Evolutionary conservation across 2,329 filamentous ascomycete species (phyloP).

Genomic region (Monilinia fructigena): DNA sequence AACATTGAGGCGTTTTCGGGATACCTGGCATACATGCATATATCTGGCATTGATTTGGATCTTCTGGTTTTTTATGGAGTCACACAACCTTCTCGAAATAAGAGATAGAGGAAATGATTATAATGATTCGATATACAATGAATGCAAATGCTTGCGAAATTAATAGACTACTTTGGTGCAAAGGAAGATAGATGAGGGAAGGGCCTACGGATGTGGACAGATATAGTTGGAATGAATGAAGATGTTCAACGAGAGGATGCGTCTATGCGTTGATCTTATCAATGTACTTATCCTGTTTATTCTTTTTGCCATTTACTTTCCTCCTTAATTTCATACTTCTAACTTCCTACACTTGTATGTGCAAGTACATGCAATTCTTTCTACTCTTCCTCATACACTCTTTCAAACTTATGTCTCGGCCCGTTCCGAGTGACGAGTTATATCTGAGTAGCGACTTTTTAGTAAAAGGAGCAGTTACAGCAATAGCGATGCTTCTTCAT

Average conservation of each 20-base stretch:
- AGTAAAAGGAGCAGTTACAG: too few relatives aligned
- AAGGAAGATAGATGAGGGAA: conserved; percentile 3
- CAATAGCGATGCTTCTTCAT: too few relatives aligned
- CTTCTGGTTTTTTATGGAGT: conserved; percentile 10
- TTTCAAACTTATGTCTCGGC: too few relatives aligned
- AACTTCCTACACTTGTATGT: too few relatives aligned
- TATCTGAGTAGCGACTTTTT: too few relatives aligned
- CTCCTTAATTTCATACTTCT: background rate
- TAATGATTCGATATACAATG: conserved; percentile 12
- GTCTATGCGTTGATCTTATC: background rate
- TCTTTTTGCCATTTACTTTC: background rate
- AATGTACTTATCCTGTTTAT: background rate
- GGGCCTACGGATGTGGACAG: background rate
- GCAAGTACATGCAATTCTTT: too few relatives aligned
- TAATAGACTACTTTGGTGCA: conserved; percentile 1
- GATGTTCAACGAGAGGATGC: background rate
- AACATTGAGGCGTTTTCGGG: conserved; percentile 56
- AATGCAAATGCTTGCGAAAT: conserved; percentile 1
- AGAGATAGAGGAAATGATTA: conserved; percentile 14
- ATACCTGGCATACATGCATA: background rate
- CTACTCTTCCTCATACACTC: too few relatives aligned
- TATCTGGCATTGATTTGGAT: conserved; percentile 15
- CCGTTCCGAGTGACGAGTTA: too few relatives aligned
- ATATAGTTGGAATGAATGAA: background rate
- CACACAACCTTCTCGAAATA: background rate